Conservation (phyloP, 2,329 filamentous ascomycete species). For the Trichoderma sp. region DNA sequence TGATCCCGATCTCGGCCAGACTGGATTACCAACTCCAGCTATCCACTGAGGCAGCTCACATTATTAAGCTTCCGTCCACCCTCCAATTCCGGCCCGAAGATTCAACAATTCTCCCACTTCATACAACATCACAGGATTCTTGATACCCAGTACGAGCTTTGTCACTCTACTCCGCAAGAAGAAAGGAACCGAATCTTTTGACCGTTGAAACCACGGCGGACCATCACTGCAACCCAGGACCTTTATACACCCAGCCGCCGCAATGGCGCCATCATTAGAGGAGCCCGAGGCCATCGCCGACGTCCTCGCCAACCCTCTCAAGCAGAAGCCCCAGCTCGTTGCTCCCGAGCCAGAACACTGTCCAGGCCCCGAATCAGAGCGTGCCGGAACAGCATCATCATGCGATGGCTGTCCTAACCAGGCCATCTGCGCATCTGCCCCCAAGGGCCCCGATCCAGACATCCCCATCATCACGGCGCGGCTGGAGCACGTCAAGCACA, state of each 20-base stretch:
- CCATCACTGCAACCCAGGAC: background rate
- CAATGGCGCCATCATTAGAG: constrained; percentile 81
- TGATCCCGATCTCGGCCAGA: constrained; percentile 10
- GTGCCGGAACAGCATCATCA: constrained; percentile 70
- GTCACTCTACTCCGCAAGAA: background rate
- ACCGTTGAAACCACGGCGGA: background rate
- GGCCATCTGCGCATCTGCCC: constrained; percentile 76
- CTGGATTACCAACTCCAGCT: background rate
- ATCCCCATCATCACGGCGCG: constrained; percentile 83
- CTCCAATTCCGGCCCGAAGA: background rate
- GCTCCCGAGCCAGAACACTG: constrained; percentile 97
- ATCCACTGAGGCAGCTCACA: constrained; percentile 1
- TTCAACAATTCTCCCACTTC: background rate
- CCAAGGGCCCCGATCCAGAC: constrained; percentile 94
- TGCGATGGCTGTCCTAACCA: constrained; percentile 97
- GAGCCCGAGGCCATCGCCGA: constrained; percentile 64
- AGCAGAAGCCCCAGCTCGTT: constrained; percentile 77
- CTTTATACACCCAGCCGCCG: background rate
- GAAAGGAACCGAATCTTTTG: background rate
- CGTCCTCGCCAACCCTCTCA: constrained; percentile 72
- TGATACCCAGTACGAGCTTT: background rate
- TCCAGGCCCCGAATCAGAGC: constrained; percentile 79
- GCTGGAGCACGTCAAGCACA: constrained; percentile 79
- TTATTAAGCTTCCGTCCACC: constrained; percentile 24
- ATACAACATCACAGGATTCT: background rate